Evolutionary conservation across 495 filamentous ascomycete species (phyloP), one percentile per base, ranked within the genome.

Genomic region (Penicillium cinerascens): DNA sequence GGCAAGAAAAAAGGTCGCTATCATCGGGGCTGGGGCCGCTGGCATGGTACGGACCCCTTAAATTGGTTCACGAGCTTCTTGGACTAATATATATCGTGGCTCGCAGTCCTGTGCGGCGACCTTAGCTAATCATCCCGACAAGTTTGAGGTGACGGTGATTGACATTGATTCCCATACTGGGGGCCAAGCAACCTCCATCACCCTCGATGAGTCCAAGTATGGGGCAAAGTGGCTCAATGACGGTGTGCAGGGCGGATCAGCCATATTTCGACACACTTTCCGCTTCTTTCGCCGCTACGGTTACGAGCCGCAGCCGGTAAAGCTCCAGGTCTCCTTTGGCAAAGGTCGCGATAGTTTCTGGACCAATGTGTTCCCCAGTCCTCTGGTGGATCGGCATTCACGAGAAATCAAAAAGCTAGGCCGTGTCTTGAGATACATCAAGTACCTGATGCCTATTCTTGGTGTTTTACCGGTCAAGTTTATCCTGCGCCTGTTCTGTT

Each of bases 201-300:
- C 84, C 3, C 61, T 95, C 7, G 84, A 92, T 64, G 78, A 85
- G 54, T 61, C 77, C 13, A 80, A 79, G 51, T 75, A 87, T 59
- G 86, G 87, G 3, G 82, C 87, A 1, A 76, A 76, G 25, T 92
- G 87, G 89, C 77, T 91, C 58, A 95, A 95, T 58, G 82, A 95
- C 55, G 89, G 89, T 11, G 89, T 95, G 1, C 89, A 95, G 59
- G 88, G 89, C 2, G 89, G 88, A 4, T 88, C 86, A 17, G 73
- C 75, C 10, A 87, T 87, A 48, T 95, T 92, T 73, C 84, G 88
- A 58, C 88, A 92, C 60, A 92, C 88, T 6, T 79, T 91, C 66
- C 85, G 82, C 43, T 89, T 89, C 77, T 91, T 92, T 63, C 75
- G 76, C 20, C 75, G 73, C 27, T 86, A 92, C 51, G 82, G 82